Evolutionary conservation across 2,329 filamentous ascomycete genomes (phyloP).

Genomic region (Fusarium sp.): DNA sequence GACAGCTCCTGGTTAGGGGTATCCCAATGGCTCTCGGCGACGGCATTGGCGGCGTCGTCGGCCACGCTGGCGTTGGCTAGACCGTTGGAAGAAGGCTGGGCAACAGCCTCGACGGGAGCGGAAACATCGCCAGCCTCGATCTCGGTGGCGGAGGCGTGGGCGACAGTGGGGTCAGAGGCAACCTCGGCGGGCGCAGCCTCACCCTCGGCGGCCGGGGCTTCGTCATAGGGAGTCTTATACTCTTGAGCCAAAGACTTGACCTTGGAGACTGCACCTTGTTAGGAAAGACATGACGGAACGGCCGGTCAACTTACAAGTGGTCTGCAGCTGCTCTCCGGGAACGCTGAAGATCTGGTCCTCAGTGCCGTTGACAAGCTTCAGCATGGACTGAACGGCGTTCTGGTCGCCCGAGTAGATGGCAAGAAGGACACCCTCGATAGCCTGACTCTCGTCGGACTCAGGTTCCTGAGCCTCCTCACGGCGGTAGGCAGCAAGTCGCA

Average conservation of each 20-base stretch:
- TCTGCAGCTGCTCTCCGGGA: slow-evolving; percentile 67
- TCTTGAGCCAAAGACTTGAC: slow-evolving; percentile 58
- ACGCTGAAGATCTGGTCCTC: slow-evolving; percentile 72
- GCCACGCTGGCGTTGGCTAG: slow-evolving; percentile 60
- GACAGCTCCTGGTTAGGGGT: slow-evolving; percentile 53
- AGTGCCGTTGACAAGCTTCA: slow-evolving; percentile 77
- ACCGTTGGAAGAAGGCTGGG: slow-evolving; percentile 51
- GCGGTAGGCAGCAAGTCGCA: slow-evolving; percentile 78
- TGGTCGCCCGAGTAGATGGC: slow-evolving; percentile 82
- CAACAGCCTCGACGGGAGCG: slow-evolving; percentile 51
- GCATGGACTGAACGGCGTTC: slow-evolving; percentile 74
- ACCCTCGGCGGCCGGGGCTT: slow-evolving; percentile 45
- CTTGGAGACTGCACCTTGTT: slow-evolving; percentile 46
- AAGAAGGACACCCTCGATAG: slow-evolving; percentile 80
- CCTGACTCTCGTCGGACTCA: slow-evolving; percentile 74
- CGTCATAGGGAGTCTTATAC: slow-evolving; percentile 58
- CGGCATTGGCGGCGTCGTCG: slow-evolving; percentile 64
- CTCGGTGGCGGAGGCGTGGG: slow-evolving; percentile 72
- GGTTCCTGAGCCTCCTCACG: slow-evolving; percentile 72
- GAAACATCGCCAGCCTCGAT: slow-evolving; percentile 59
- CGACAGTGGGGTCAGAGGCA: slow-evolving; percentile 70
- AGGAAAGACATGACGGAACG: slow-evolving; percentile 21
- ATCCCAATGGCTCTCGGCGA: slow-evolving; percentile 73
- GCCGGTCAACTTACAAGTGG: slow-evolving; percentile 72
- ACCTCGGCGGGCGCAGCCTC: slow-evolving; percentile 46